A percentile compares a stretch with the other conserved stretches of the same genome.
phyloP scores from a whole-genome alignment of 345 rosid genomes.

The Eucalyptus paniculata region DNA sequence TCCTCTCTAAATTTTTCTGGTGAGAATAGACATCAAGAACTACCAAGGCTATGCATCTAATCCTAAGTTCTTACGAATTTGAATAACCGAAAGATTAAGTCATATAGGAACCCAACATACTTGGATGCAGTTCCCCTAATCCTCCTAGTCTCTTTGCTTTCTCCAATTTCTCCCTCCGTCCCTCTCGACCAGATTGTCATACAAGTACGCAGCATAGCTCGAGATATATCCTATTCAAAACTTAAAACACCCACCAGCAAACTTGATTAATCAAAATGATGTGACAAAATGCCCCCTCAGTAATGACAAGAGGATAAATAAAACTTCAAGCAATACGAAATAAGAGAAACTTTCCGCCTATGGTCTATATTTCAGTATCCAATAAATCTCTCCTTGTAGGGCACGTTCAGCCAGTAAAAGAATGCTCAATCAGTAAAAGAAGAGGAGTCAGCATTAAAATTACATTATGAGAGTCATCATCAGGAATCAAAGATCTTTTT shows the following conservation, averaged over 20 bases:
- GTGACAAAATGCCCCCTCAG: conserved; percentile 39
- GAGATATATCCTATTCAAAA: not conserved
- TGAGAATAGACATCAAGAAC: not conserved
- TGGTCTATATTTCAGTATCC: not conserved
- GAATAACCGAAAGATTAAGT: not conserved
- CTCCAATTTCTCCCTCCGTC: not conserved
- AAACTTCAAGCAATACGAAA: not conserved
- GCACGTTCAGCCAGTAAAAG: not conserved
- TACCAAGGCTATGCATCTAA: not conserved
- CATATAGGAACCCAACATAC: not conserved
- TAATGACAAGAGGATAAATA: not conserved
- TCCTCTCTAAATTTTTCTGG: not conserved
- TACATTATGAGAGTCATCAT: not conserved
- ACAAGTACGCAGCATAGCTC: not conserved
- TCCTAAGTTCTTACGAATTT: not conserved
- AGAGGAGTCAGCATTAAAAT: not conserved
- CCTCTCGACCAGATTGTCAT: not conserved
- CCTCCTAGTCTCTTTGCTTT: not conserved
- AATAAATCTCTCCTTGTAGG: not conserved
- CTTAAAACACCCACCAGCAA: not conserved
- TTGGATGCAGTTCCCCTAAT: not conserved
- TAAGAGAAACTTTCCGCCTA: not conserved
- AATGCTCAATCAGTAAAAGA: not conserved
- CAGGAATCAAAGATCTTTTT: not conserved
- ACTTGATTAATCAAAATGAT: not conserved